phyloP scores from a whole-genome alignment of 169 alveolate species.

The Toxoplasma gondii region DNA sequence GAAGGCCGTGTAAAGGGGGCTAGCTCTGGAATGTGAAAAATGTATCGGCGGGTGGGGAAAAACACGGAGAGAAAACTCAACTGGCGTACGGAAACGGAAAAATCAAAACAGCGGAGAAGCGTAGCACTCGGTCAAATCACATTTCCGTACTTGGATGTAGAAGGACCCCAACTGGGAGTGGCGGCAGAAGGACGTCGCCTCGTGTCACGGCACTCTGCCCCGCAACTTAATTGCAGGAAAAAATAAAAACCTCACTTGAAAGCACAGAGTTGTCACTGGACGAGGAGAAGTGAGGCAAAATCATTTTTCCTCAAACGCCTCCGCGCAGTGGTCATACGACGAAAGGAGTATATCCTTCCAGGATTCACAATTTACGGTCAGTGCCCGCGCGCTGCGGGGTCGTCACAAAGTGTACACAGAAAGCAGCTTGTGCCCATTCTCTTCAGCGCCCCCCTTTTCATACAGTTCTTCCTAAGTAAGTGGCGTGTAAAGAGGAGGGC shows the following conservation, averaged over 20 bases:
- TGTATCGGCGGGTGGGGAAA: too few relatives aligned
- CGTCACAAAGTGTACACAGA: not conserved
- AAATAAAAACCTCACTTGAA: too few relatives aligned
- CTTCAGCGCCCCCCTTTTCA: not conserved
- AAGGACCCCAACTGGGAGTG: not conserved
- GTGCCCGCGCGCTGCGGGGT: constrained; percentile 21
- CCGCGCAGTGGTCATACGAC: not conserved
- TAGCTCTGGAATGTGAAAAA: not conserved
- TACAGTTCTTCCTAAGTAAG: not conserved
- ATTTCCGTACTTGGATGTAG: too few relatives aligned
- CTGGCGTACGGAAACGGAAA: not conserved
- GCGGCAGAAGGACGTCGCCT: not conserved
- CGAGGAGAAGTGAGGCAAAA: too few relatives aligned
- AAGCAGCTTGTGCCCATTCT: not conserved
- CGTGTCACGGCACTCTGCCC: not conserved
- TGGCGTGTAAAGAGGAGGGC: not conserved
- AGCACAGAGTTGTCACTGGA: too few relatives aligned
- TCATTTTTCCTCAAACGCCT: not conserved
- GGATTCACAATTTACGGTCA: not conserved
- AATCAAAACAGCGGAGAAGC: not conserved
- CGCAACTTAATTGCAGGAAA: not conserved
- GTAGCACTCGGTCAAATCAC: not conserved
- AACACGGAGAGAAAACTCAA: too few relatives aligned
- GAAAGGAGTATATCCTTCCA: not conserved
- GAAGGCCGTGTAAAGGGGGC: not conserved